phyloP scores from a whole-genome alignment of 805 yeast genomes.

The Wickerhamiella allomyrinae region DNA sequence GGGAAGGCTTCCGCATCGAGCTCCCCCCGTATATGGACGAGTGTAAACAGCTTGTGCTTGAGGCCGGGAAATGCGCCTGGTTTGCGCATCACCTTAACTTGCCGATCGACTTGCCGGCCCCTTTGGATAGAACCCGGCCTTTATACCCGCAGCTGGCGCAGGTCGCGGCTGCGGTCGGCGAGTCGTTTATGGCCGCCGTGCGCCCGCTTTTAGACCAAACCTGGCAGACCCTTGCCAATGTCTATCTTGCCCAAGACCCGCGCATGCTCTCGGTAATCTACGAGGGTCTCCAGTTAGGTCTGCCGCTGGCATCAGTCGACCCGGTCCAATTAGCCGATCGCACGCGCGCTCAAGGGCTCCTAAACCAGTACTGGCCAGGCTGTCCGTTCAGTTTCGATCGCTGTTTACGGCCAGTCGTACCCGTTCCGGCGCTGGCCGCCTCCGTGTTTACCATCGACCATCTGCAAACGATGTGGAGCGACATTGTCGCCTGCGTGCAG shows the following conservation, averaged over 20 bases:
- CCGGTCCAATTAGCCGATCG: neutral
- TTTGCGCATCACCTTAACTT: neutral
- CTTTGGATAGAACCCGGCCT: neutral
- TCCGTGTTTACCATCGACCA: constrained; percentile 1
- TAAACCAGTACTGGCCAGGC: constrained; percentile 3
- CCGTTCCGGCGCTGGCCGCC: neutral
- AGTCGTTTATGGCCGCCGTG: constrained; percentile 6
- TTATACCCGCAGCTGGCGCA: neutral
- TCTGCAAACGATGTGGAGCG: constrained; percentile 6
- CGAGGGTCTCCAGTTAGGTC: neutral
- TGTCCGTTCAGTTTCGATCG: neutral
- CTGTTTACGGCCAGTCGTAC: neutral
- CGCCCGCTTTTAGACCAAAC: constrained; percentile 1
- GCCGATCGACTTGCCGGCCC: neutral
- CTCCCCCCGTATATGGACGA: neutral
- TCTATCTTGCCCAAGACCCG: constrained; percentile 14
- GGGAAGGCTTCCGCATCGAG: neutral
- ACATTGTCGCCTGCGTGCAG: neutral
- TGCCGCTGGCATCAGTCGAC: neutral
- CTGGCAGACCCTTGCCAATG: constrained; percentile 10
- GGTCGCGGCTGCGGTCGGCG: no score
- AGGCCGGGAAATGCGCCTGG: constrained; percentile 3
- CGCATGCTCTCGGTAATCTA: constrained; percentile 9
- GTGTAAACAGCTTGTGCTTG: constrained; percentile 1
- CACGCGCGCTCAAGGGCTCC: neutral